phyloP scores from a whole-genome alignment of 345 rosid genomes.

The Salix purpurea region DNA sequence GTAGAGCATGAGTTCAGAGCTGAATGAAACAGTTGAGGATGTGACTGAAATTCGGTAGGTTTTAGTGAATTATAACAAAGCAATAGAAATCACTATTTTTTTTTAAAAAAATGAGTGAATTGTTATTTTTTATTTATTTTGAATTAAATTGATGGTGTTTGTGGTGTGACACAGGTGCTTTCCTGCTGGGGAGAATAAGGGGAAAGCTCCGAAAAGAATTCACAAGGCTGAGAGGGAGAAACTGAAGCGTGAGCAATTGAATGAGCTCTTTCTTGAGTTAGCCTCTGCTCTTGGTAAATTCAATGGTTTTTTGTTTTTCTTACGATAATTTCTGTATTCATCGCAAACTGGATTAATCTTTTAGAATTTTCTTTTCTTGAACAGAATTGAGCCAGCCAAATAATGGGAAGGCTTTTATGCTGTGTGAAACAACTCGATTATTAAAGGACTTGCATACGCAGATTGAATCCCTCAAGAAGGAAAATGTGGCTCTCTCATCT shows the following conservation, averaged over 20 bases:
- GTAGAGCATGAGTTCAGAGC: not conserved
- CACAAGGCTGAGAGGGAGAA: slow-evolving; percentile 91
- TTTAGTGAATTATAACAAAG: not conserved
- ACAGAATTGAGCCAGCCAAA: slow-evolving; percentile 61
- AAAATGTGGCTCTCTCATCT: slow-evolving; percentile 55
- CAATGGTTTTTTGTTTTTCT: not conserved
- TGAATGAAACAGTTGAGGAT: not conserved
- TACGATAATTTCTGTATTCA: not conserved
- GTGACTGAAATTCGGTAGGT: not conserved
- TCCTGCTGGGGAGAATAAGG: slow-evolving; percentile 38
- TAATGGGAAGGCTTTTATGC: slow-evolving; percentile 74
- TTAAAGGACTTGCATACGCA: slow-evolving; percentile 66
- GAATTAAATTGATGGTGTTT: not conserved
- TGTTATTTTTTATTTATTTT: not conserved
- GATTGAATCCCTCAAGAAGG: slow-evolving; percentile 74
- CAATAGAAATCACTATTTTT: not conserved
- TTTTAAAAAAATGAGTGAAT: too few species aligned
- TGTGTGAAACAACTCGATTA: slow-evolving; percentile 65
- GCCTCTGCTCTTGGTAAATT: slow-evolving; percentile 65
- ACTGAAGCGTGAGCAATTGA: slow-evolving; percentile 91
- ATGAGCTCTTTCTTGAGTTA: slow-evolving; percentile 76
- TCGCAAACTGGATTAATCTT: not conserved
- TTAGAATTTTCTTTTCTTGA: slow-evolving; percentile 3
- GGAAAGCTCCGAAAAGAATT: slow-evolving; percentile 65
- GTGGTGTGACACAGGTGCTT: slow-evolving; percentile 36